Percentiles rank a stretch among this genome's conserved stretches.
phyloP scores from a whole-genome alignment of 2,329 filamentous ascomycete species.

The Tympanopsis confertula region DNA sequence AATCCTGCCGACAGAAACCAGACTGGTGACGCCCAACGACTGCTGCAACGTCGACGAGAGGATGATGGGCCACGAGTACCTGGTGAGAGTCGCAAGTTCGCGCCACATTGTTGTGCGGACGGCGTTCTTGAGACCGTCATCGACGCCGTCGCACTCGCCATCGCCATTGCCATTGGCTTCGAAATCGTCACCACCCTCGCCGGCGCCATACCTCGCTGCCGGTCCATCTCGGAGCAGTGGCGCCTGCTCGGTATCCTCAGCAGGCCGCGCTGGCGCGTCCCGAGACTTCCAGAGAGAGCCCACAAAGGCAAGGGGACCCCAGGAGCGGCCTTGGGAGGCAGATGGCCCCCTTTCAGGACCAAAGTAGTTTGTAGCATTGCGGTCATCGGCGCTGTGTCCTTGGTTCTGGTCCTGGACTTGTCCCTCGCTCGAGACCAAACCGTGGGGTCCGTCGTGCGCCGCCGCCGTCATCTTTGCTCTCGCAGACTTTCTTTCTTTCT shows the following conservation, averaged over 20 bases:
- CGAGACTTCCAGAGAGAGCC: no score
- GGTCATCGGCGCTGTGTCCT: neutral
- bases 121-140: conserved; percentile 63
- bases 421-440: neutral
- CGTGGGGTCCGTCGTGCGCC: neutral
- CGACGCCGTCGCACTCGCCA: neutral
- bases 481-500: no score
- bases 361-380: no score
- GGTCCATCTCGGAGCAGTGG: no score
- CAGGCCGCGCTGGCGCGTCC: neutral
- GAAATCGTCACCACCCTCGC: neutral
- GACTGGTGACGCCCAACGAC: conserved; percentile 69
- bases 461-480: no score
- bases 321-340: no score
- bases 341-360: no score
- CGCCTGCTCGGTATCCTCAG: neutral
- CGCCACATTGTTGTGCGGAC: conserved; percentile 87
- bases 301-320: no score
- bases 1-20: conserved; percentile 67
- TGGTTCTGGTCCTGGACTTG: neutral
- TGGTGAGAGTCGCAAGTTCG: conserved; percentile 69
- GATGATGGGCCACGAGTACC: conserved; percentile 61
- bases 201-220: neutral
- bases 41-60: conserved; percentile 71
- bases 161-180: neutral